Evolutionary conservation across 2,329 filamentous ascomycete genomes (phyloP), one percentile per base, ranked within the genome.

Genomic region (Harringtonia lauricola): DNA sequence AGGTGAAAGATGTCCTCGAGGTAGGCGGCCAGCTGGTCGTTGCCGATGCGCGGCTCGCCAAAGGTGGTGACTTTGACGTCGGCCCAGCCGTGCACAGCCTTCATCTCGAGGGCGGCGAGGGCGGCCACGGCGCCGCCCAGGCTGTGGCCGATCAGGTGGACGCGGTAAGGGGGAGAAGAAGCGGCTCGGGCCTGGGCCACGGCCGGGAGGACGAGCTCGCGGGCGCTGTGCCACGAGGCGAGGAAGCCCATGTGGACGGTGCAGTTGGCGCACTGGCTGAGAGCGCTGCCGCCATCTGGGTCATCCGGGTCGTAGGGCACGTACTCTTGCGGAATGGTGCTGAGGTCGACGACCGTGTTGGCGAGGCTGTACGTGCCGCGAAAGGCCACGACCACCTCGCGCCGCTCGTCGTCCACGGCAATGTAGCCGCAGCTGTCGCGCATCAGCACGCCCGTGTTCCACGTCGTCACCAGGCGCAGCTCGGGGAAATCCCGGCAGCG

Each of bases 401-500:
- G 55, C 39, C 48, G 15, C 18, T 60, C 61, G 57, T 94, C 84
- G 49, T 92, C 89, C n/a, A 96, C 67, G 0, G 86, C 89, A 45
- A 96, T 80, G 63, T 94, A 98, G 48, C 92, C 92, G 61, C 88
- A 95, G 52, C 86, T 94, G 62, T 96, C 92, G 48, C 82, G 84
- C 55, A 95, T 71, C 26, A 95, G 68, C 12, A 82, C 72, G 0
- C 92, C 92, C 0, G 92, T 95, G 57, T 94, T 89, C 84, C 88
- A 98, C 12, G 88, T 86, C 60, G 74, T 80, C 47, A 92, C 70
- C 28, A 98, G 72, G 49, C 86, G 81, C 52, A 96, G 80, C 3
- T 72, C 68, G 1, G 84, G 78, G 50, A 96, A 95, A 45, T 95
- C 87, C 31, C 69, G 68, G 64, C 92, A 98, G 51, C 86, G 83